phyloP scores from a whole-genome alignment of 208 protist species.

The Acanthamoeba culbertsoni region DNA sequence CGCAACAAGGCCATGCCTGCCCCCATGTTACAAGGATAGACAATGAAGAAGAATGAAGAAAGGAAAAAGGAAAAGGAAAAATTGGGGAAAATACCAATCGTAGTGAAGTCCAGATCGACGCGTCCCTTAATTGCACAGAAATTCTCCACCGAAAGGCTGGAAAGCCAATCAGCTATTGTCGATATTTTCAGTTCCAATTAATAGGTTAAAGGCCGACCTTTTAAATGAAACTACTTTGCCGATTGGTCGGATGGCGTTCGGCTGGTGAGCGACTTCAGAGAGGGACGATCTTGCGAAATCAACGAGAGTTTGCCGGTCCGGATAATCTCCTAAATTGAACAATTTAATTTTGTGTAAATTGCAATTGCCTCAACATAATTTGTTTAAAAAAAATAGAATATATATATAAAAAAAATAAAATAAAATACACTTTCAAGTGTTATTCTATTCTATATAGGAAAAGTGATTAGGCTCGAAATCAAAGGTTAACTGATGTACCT shows the following conservation, averaged over 20 bases:
- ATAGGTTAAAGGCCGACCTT: neutral
- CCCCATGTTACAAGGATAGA: no score
- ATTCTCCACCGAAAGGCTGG: slow-evolving; percentile 16
- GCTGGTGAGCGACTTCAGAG: neutral
- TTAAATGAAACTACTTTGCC: slow-evolving; percentile 26
- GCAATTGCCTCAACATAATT: no score
- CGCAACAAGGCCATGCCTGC: slow-evolving; percentile 64
- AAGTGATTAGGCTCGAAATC: neutral
- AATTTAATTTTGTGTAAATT: no score
- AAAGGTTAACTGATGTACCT: neutral
- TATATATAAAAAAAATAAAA: neutral
- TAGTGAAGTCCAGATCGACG: neutral
- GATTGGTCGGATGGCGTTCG: neutral
- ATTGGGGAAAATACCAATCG: neutral
- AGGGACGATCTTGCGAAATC: neutral
- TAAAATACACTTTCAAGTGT: neutral
- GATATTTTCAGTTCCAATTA: no score
- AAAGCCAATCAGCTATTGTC: slow-evolving; percentile 17
- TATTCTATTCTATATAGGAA: neutral
- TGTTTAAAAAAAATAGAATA: neutral
- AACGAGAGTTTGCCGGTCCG: neutral
- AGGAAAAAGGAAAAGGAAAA: neutral
- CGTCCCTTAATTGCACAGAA: slow-evolving; percentile 54
- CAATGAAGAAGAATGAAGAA: no score
- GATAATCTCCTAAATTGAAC: neutral